Conservation (phyloP, 2,329 filamentous ascomycete genomes). For the Botrytis porri region DNA sequence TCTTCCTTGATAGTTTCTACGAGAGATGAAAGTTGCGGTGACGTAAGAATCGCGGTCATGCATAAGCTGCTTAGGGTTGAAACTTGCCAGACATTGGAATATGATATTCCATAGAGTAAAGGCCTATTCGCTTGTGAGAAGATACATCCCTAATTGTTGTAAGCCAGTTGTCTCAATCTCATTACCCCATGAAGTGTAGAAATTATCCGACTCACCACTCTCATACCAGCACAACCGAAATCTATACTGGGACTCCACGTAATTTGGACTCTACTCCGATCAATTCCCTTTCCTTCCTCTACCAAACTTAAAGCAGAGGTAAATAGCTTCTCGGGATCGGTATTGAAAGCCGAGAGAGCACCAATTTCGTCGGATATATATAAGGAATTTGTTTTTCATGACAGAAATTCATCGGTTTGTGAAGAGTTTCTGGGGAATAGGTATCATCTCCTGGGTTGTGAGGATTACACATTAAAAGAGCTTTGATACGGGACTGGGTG, state of each 20-base stretch:
- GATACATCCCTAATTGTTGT: background rate
- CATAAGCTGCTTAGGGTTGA: background rate
- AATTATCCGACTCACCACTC: background rate
- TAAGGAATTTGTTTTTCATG: too few species aligned
- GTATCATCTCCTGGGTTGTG: too few species aligned
- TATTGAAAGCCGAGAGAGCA: background rate
- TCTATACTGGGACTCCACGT: background rate
- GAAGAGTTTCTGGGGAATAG: too few species aligned
- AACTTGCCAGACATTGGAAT: background rate
- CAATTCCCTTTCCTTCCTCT: background rate
- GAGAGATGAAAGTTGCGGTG: background rate
- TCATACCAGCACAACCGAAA: constrained; percentile 6
- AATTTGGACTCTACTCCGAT: constrained; percentile 1
- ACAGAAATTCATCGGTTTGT: too few species aligned
- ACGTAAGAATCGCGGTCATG: background rate
- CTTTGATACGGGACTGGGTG: too few species aligned
- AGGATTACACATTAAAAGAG: too few species aligned
- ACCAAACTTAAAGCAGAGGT: background rate
- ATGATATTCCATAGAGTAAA: background rate
- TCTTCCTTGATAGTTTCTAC: background rate
- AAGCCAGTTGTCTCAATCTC: background rate
- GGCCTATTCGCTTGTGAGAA: background rate
- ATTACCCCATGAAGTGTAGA: background rate
- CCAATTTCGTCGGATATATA: too few species aligned
- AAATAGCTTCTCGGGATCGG: background rate